phyloP scores from a whole-genome alignment of 192 early-diverging fungal species.

The Podila epigama region DNA sequence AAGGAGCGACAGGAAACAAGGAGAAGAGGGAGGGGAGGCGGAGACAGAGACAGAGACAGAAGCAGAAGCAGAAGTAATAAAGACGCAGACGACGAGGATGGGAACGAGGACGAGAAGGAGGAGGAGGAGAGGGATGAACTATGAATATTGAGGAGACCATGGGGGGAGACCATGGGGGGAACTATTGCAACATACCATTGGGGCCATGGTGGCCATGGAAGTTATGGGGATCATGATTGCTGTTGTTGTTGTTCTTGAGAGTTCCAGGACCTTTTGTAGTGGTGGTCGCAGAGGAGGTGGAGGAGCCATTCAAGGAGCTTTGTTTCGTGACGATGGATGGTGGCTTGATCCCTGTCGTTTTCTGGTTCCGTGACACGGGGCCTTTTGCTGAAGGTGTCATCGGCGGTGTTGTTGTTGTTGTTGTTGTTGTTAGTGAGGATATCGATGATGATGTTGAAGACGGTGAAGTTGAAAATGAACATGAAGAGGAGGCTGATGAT shows the following conservation, averaged over 20 bases:
- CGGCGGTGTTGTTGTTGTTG: neutral
- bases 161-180: too few relatives aligned
- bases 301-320: neutral
- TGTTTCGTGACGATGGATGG: slow-evolving; percentile 40
- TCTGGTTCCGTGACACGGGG: slow-evolving; percentile 10
- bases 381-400: slow-evolving; percentile 5
- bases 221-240: too few relatives aligned
- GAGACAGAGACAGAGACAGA: neutral
- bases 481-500: neutral
- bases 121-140: too few relatives aligned
- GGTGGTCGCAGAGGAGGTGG: neutral
- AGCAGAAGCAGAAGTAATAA: neutral
- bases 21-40: neutral
- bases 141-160: too few relatives aligned
- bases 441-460: neutral
- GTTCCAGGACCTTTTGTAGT: neutral
- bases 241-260: neutral
- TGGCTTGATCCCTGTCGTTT: slow-evolving; percentile 27
- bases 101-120: too few relatives aligned
- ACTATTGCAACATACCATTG: too few relatives aligned
- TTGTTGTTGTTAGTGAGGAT: neutral
- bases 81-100: too few relatives aligned
- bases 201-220: too few relatives aligned
- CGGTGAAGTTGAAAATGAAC: neutral
- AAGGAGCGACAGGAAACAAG: slow-evolving; percentile 21